A percentile compares a stretch with the other conserved stretches of the same genome.
phyloP scores from a whole-genome alignment of 352 stramenopile genomes.

The Globisporangium viniferum region DNA sequence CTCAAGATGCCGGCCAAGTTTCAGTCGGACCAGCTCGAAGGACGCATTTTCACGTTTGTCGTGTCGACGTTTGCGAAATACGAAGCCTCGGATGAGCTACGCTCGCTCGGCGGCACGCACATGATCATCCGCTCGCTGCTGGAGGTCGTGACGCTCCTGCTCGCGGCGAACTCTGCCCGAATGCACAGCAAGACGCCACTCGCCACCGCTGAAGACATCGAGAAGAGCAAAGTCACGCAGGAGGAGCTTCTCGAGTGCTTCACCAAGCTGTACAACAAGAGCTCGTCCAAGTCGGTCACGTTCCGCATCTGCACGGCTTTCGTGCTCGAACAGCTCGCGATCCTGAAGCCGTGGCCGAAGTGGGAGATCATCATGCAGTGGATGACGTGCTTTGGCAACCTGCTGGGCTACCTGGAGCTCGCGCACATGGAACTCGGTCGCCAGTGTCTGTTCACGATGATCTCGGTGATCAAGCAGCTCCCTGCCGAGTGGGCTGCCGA shows the following conservation, averaged over 20 bases:
- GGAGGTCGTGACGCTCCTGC: constrained; percentile 52
- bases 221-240: constrained; percentile 11
- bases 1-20: constrained; percentile 23
- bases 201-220: not conserved
- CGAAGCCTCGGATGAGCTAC: constrained; percentile 53
- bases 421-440: constrained; percentile 60
- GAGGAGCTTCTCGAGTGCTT: constrained; percentile 55
- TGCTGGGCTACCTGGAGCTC: constrained; percentile 55
- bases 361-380: constrained; percentile 64
- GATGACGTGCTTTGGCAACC: constrained; percentile 61
- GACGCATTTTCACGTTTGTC: constrained; percentile 51
- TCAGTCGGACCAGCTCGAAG: constrained; percentile 28
- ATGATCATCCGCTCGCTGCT: constrained; percentile 58
- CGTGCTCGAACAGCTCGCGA: constrained; percentile 55
- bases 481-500: constrained; percentile 42
- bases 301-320: constrained; percentile 78
- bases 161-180: constrained; percentile 18
- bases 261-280: constrained; percentile 64
- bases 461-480: constrained; percentile 76
- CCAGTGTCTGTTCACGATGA: constrained; percentile 62
- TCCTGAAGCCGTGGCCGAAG: constrained; percentile 46
- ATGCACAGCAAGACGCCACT: not conserved
- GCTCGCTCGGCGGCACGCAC: constrained; percentile 51
- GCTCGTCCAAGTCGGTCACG: constrained; percentile 59
- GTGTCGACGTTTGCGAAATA: constrained; percentile 61